Conservation (phyloP, 345 rosid genomes). For the Brassica cretica region DNA sequence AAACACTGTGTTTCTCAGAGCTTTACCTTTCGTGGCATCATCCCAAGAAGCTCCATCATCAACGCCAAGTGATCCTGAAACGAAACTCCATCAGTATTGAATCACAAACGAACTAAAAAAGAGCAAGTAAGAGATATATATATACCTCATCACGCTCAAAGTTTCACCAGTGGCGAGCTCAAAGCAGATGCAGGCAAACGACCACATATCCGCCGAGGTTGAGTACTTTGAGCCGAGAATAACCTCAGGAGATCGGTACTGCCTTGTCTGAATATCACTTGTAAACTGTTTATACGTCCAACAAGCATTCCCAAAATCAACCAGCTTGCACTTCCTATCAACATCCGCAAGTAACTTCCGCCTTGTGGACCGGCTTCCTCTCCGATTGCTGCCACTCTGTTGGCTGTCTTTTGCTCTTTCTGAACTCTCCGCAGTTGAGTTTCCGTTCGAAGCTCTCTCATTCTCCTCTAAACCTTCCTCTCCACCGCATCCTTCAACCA, state of each 20-base stretch:
- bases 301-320: constrained; percentile 95
- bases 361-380: constrained; percentile 62
- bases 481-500: constrained; percentile 50
- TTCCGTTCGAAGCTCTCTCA: constrained; percentile 45
- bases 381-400: constrained; percentile 46
- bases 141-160: constrained; percentile 84
- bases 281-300: constrained; percentile 96
- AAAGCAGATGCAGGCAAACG: constrained; percentile 90
- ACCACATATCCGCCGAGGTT: constrained; percentile 86
- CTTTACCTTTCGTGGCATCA: constrained; percentile 86
- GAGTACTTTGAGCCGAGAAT: constrained; percentile 87
- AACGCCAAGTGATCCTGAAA: constrained; percentile 93
- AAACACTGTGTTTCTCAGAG: not conserved
- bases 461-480: constrained; percentile 51
- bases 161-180: constrained; percentile 89
- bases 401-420: constrained; percentile 27
- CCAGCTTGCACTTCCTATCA: constrained; percentile 76
- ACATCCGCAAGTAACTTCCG: constrained; percentile 56
- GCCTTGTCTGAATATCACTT: constrained; percentile 92
- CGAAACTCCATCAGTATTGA: not conserved
- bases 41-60: constrained; percentile 94
- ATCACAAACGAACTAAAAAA: not conserved
- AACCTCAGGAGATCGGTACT: constrained; percentile 91
- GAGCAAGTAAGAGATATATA: not conserved
- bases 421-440: constrained; percentile 39